Percentiles rank a stretch among this genome's conserved stretches.
Evolutionary conservation across 805 yeast species (phyloP).

Genomic region (Wickerhamomyces sydowiorum): DNA sequence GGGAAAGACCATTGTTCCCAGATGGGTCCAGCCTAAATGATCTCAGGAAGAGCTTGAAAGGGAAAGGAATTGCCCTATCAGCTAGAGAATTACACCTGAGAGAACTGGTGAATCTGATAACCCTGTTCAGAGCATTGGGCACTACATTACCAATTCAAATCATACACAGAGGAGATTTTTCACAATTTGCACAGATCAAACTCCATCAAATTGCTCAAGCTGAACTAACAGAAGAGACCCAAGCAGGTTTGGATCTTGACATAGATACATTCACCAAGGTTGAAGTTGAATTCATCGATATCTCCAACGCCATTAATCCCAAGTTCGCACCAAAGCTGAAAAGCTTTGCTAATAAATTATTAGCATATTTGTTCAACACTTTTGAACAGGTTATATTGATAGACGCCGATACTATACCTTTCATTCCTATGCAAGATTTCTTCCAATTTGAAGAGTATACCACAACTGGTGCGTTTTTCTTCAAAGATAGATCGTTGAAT

Average conservation of each 20-base stretch:
- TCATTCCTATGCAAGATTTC: slow-evolving; percentile 30
- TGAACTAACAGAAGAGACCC: slow-evolving; percentile 10
- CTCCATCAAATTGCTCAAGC: slow-evolving; percentile 17
- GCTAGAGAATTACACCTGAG: slow-evolving; percentile 23
- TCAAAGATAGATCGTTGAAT: slow-evolving; percentile 34
- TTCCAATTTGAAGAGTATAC: slow-evolving; percentile 30
- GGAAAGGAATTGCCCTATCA: slow-evolving; percentile 28
- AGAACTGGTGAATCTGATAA: slow-evolving; percentile 28
- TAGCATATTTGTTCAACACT: slow-evolving; percentile 52
- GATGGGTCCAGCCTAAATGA: not conserved
- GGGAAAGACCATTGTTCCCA: not conserved
- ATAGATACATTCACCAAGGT: slow-evolving; percentile 21
- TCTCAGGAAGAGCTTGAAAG: not conserved
- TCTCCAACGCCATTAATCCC: slow-evolving; percentile 17
- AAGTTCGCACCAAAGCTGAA: slow-evolving; percentile 22
- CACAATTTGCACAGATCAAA: slow-evolving; percentile 42
- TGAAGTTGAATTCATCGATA: slow-evolving; percentile 35
- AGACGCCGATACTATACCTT: slow-evolving; percentile 47
- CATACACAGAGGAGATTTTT: slow-evolving; percentile 33
- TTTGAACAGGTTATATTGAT: slow-evolving; percentile 49
- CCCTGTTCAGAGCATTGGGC: slow-evolving; percentile 28
- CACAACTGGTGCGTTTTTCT: slow-evolving; percentile 37
- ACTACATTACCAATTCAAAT: slow-evolving; percentile 28
- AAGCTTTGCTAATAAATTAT: slow-evolving; percentile 40
- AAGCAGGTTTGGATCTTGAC: slow-evolving; percentile 21